These are phyloP conservation scores for Toxicodendron radicans DNA, from an alignment of 345 rosid species.

Conservation along the genomic window DNA sequence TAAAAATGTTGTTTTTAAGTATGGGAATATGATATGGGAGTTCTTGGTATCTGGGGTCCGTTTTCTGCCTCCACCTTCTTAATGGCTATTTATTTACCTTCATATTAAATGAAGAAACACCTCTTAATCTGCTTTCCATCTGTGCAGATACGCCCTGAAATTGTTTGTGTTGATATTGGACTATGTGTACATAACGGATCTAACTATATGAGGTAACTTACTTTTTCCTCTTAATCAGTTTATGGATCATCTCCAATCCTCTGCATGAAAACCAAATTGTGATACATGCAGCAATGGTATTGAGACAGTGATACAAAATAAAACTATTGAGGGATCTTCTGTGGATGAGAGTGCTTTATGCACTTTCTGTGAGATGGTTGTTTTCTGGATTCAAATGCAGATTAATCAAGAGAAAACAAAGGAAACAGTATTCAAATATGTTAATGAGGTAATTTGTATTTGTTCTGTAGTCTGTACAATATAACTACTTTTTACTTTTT, in stretches of 20 bases:
- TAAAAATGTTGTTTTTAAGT: constrained; percentile 33
- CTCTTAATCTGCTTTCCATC: not conserved
- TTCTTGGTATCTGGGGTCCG: constrained; percentile 48
- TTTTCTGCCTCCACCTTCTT: not conserved
- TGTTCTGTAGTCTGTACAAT: no score
- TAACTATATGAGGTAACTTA: constrained; percentile 20
- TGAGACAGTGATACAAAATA: constrained; percentile 31
- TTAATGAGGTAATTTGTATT: constrained; percentile 38
- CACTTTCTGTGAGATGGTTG: constrained; percentile 51
- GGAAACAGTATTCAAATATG: constrained; percentile 40
- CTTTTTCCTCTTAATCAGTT: not conserved
- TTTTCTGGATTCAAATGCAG: constrained; percentile 52
- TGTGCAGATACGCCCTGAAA: constrained; percentile 49
- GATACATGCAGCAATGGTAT: constrained; percentile 28
- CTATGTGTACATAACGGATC: constrained; percentile 38
- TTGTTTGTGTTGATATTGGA: constrained; percentile 49
- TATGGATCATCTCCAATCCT: not conserved
- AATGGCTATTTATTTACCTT: not conserved
- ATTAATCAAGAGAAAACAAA: constrained; percentile 49
- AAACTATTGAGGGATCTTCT: constrained; percentile 6
- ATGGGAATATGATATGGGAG: constrained; percentile 51
- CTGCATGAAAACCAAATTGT: not conserved
- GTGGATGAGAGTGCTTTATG: constrained; percentile 32
- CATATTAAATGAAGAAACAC: not conserved
- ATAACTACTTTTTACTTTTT: not conserved